phyloP scores from a whole-genome alignment of 192 early-diverging fungal genomes.

The Linnemannia exigua region DNA sequence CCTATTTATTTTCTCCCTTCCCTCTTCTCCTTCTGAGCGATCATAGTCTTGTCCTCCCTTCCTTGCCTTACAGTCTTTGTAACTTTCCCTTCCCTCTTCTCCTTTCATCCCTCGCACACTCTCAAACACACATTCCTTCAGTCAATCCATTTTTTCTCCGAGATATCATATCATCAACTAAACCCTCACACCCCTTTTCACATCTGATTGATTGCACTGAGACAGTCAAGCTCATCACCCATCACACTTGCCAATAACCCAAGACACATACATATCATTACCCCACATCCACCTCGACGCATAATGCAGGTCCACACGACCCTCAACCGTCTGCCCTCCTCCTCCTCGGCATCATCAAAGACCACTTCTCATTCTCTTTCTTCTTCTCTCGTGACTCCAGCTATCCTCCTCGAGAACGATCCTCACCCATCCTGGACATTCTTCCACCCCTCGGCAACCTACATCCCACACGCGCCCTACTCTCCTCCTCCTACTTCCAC shows the following conservation, averaged over 20 bases:
- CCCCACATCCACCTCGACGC: not conserved
- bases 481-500: conserved; percentile 28
- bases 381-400: conserved; percentile 2
- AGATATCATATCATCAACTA: not conserved
- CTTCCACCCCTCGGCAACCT: conserved; percentile 51
- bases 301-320: conserved; percentile 11
- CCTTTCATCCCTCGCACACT: not conserved
- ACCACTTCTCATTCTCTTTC: conserved; percentile 5
- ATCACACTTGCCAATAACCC: not conserved
- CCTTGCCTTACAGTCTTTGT: not conserved
- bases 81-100: not conserved
- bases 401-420: conserved; percentile 36
- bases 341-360: conserved; percentile 1
- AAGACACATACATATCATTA: not conserved
- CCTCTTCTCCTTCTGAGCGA: not conserved
- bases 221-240: not conserved
- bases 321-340: not conserved
- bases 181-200: not conserved
- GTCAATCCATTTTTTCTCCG: too few relatives aligned
- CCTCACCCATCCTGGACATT: conserved; percentile 50
- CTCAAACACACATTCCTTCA: not conserved
- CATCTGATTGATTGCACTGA: not conserved
- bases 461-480: conserved; percentile 27
- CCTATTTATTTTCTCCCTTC: not conserved
- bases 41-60: not conserved